Percentiles rank a stretch among this genome's conserved stretches.
Evolutionary conservation across 1,139 yeast species (phyloP).

Genomic region (Scheffersomyces cryptocercus): DNA sequence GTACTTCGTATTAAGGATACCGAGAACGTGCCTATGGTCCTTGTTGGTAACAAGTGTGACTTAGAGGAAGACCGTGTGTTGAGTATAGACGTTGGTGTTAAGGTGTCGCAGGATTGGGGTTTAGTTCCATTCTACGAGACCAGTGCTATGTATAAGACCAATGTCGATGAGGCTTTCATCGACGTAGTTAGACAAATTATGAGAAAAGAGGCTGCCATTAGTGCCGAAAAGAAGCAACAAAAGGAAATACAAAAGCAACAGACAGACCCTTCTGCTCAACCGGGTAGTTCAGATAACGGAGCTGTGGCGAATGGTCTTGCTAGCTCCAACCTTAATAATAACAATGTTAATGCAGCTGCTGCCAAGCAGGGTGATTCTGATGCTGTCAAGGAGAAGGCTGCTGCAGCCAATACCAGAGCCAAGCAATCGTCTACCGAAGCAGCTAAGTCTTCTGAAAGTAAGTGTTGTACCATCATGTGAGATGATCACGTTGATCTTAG

Average conservation of each 20-base stretch:
- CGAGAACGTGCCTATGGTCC: conserved; percentile 76
- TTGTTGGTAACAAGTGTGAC: conserved; percentile 89
- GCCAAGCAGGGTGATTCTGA: background rate
- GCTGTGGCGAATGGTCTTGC: conserved; percentile 2
- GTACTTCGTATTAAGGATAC: conserved; percentile 86
- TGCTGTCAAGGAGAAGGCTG: conserved; percentile 3
- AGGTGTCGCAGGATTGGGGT: conserved; percentile 83
- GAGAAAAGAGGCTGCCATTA: conserved; percentile 63
- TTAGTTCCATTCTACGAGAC: conserved; percentile 91
- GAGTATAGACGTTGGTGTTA: conserved; percentile 76
- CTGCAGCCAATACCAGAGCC: conserved; percentile 12
- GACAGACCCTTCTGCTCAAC: background rate
- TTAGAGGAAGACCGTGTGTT: conserved; percentile 74
- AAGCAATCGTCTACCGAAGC: conserved; percentile 16
- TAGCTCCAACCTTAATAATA: conserved; percentile 3
- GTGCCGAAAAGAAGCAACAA: conserved; percentile 50
- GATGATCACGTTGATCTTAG: background rate
- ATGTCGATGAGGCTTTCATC: conserved; percentile 87
- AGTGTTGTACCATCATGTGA: conserved; percentile 18
- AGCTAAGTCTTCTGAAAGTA: conserved; percentile 9
- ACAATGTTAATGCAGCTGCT: conserved; percentile 2
- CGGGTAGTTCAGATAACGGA: background rate
- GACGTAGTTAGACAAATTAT: conserved; percentile 88
- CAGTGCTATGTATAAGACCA: conserved; percentile 86
- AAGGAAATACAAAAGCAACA: conserved; percentile 37